A percentile compares a stretch with the other conserved stretches of the same genome.
Evolutionary conservation across 1,284 basidiomycete genomes (phyloP).

Genomic region (Peniophora sp.): DNA sequence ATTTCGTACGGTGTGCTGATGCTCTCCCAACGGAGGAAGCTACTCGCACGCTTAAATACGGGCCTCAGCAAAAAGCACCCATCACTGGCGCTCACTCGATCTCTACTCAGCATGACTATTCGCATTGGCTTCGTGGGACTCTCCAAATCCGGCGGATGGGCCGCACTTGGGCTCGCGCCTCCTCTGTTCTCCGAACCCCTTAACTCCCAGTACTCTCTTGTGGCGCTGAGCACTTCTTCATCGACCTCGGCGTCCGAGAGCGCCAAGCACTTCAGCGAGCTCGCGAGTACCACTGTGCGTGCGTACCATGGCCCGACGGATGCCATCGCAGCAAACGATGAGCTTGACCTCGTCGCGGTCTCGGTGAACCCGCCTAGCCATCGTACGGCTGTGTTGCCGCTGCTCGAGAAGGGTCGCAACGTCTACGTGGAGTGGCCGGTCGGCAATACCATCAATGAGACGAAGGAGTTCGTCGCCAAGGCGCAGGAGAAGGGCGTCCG

Average conservation of each 20-base stretch:
- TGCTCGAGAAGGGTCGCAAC: conserved; percentile 28
- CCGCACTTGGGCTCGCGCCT: neutral
- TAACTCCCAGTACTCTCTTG: neutral
- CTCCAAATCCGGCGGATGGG: neutral
- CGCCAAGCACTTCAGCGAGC: conserved; percentile 1
- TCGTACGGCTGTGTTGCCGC: conserved; percentile 18
- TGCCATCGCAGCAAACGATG: conserved; percentile 22
- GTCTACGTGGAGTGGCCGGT: conserved; percentile 33
- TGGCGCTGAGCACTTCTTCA: neutral
- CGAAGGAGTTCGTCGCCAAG: conserved; percentile 22
- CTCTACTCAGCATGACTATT: neutral
- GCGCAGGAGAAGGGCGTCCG: conserved; percentile 23
- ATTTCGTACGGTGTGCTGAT: too few relatives aligned
- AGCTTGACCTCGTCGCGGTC: conserved; percentile 28
- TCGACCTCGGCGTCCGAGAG: neutral
- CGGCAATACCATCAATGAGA: conserved; percentile 21
- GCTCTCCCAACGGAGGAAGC: too few relatives aligned
- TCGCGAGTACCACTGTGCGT: conserved; percentile 14
- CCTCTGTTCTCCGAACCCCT: neutral
- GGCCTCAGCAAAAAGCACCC: too few relatives aligned
- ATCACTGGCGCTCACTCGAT: too few relatives aligned
- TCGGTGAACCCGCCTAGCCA: conserved; percentile 23
- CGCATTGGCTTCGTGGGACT: neutral
- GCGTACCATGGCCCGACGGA: conserved; percentile 19
- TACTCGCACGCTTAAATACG: too few relatives aligned